phyloP scores from a whole-genome alignment of 2,329 filamentous ascomycete genomes.

The Epichloe sibirici region DNA sequence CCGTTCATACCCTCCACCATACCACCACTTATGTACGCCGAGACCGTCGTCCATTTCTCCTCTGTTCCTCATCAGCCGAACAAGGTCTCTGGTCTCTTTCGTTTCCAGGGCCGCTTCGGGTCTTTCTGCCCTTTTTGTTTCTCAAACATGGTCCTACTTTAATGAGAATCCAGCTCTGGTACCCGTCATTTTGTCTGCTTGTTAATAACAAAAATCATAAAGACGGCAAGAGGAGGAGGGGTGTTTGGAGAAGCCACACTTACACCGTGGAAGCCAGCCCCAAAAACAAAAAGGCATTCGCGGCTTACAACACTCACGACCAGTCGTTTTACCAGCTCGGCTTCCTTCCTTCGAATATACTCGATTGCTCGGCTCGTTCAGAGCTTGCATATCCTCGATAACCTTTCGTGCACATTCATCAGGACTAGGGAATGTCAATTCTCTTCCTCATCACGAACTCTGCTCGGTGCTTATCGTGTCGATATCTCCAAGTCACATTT shows the following conservation, averaged over 20 bases:
- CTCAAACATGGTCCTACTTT: conserved; percentile 14
- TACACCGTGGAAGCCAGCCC: not conserved
- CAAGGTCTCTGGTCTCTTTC: conserved; percentile 8
- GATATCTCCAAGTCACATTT: conserved; percentile 2
- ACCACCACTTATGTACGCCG: conserved; percentile 9
- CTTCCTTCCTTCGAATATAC: not conserved
- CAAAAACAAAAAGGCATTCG: not conserved
- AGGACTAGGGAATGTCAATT: not conserved
- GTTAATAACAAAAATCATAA: not conserved
- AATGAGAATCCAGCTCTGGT: conserved; percentile 4
- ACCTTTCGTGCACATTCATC: not conserved
- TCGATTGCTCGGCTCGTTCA: not conserved
- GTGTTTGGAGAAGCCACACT: conserved; percentile 5
- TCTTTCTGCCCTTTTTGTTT: conserved; percentile 8
- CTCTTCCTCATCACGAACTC: not conserved
- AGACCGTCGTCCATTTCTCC: conserved; percentile 11
- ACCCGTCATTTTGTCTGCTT: conserved; percentile 1
- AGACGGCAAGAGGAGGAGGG: conserved; percentile 3
- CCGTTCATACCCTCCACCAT: conserved; percentile 10
- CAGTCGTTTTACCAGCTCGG: not conserved
- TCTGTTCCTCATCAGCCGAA: conserved; percentile 11
- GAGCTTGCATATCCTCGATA: not conserved
- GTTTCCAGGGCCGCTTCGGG: conserved; percentile 6
- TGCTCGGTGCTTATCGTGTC: conserved; percentile 4
- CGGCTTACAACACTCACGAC: not conserved